Evolutionary conservation across 768 basidiomycete species (phyloP).

Genomic region (Xerocomus brunneocitrinus): DNA sequence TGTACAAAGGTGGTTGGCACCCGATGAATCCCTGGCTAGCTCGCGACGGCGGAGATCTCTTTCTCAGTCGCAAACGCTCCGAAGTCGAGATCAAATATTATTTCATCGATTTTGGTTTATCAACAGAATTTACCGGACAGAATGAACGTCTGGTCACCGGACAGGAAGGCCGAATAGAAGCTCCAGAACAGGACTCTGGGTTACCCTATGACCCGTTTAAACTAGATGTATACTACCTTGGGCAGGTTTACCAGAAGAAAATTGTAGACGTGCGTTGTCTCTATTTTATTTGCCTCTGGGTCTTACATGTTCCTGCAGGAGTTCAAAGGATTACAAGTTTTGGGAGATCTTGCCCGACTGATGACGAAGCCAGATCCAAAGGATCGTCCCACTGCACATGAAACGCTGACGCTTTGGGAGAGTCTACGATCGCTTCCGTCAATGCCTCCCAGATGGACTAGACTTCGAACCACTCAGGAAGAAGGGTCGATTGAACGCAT

Average conservation of each 20-base stretch:
- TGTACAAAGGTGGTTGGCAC: slow-evolving; percentile 28
- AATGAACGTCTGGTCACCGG: background rate
- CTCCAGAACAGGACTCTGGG: slow-evolving; percentile 19
- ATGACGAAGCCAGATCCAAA: slow-evolving; percentile 9
- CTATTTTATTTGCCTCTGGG: too few relatives aligned
- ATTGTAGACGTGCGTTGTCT: slow-evolving; percentile 11
- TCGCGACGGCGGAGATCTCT: slow-evolving; percentile 13
- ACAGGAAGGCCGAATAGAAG: slow-evolving; percentile 8
- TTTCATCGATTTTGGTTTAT: slow-evolving; percentile 7
- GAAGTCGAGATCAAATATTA: slow-evolving; percentile 28
- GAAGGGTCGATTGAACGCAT: slow-evolving; percentile 12
- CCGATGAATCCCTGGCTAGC: too few relatives aligned
- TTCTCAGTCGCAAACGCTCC: slow-evolving; percentile 26
- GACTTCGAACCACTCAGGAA: slow-evolving; percentile 2
- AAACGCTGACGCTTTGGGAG: background rate
- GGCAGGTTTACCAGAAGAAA: slow-evolving; percentile 4
- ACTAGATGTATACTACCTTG: slow-evolving; percentile 27
- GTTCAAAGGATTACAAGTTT: slow-evolving; percentile 1
- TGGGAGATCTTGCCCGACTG: background rate
- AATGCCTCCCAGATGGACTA: slow-evolving; percentile 5
- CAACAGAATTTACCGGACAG: slow-evolving; percentile 20
- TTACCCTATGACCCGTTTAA: slow-evolving; percentile 30
- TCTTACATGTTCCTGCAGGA: background rate
- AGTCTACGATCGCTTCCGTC: slow-evolving; percentile 4
- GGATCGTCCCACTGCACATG: background rate